Evolutionary conservation across 306 rosid genomes (phyloP).

Genomic region (Castanospermum australe): DNA sequence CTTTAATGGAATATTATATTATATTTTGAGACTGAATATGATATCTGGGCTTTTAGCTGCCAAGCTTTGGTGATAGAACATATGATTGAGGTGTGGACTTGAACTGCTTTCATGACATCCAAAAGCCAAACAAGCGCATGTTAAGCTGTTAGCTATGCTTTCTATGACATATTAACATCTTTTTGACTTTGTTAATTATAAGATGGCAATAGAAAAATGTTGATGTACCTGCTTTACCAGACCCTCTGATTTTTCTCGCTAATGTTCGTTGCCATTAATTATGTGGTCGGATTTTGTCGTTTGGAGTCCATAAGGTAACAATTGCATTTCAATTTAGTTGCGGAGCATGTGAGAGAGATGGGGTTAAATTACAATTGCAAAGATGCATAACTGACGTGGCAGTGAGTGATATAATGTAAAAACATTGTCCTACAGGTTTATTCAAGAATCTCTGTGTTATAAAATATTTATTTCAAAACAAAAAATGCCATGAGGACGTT

Average conservation of each 20-base stretch:
- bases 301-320: background rate
- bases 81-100: background rate
- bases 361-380: background rate
- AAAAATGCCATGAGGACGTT: background rate
- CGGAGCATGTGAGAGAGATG: background rate
- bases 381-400: no score
- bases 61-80: background rate
- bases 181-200: background rate
- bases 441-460: no score
- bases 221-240: slow-evolving; percentile 2
- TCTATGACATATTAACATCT: background rate
- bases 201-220: background rate
- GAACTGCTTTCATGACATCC: background rate
- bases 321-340: background rate
- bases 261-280: background rate
- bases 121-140: slow-evolving; percentile 12
- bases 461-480: background rate
- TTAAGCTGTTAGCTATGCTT: background rate
- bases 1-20: background rate
- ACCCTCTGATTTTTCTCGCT: background rate
- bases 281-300: background rate
- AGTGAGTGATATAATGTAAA: no score
- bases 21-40: background rate
- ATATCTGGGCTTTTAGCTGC: no score
- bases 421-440: no score